Evolutionary conservation across 768 basidiomycete genomes (phyloP), one percentile per base, ranked within the genome.

Genomic region (Boletus pseudo-olivaceus): DNA sequence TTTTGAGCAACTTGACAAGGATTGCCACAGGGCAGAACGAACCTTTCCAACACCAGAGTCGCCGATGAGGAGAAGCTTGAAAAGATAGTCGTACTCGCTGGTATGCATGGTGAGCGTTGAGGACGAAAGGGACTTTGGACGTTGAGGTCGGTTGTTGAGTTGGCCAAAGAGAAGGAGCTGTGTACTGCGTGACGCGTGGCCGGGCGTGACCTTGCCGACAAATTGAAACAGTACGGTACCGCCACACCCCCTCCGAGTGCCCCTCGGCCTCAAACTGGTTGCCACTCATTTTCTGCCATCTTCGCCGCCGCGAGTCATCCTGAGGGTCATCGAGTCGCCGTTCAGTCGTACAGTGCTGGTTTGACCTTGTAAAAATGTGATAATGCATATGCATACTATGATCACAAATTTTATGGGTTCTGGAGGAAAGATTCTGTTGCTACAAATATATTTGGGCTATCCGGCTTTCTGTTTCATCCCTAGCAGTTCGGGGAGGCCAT

Each of bases 21-120:
- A 40, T 55, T 51, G 57, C 51, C 39, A 61, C 46, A 56, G 53
- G 43, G 56, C 40, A 57, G 42, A 27, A 73, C 75, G 52, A 50
- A 88, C 88, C 83, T 93, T 93, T 74, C 90, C 91, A 59, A 98
- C 96, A 74, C 97, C 96, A 64, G 91, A 93, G 78, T 94, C 89
- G 54, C 91, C 92, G 63, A 93, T 94, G 76, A 94, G 88, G 69
- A 94, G 87, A 56, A 94, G 89, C 78, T 93, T 94, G 82, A 94
- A 93, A 71, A 94, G 90, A 68, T 88, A 93, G 78, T 94, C 92
- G 83, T 93, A 94, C 73, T 93, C 91, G 78, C 87, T 88, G 70
- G 90, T 90, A 70, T 93, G 90, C 90, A 93, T 91, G 56, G 62
- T 81, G 69, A 60, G 54, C 51, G 60, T 56, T 53, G 58, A 54